A percentile compares a stretch with the other conserved stretches of the same genome.
These are phyloP conservation scores for Aureobasidium mangrovei DNA, from an alignment of 2,329 filamentous ascomycete species.

Conservation along the genomic window DNA sequence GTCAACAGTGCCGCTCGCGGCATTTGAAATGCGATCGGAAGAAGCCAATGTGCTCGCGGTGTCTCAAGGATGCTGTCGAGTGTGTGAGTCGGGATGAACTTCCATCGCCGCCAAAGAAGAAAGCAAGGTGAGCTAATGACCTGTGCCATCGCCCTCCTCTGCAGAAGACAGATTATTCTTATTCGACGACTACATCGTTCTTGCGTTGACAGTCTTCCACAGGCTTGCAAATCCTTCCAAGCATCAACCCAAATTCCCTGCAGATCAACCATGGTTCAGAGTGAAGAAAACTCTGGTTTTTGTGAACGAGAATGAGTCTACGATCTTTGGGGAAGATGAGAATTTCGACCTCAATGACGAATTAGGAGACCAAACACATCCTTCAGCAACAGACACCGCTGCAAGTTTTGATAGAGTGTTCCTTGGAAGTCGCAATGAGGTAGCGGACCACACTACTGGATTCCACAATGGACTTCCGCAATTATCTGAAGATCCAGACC, in stretches of 20 bases:
- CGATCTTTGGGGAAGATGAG: background rate
- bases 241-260: slow-evolving; percentile 1
- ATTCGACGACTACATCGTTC: background rate
- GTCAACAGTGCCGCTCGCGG: background rate
- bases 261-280: background rate
- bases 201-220: background rate
- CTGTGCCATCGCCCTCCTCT: background rate
- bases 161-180: background rate
- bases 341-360: background rate
- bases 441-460: too few species aligned
- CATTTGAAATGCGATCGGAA: slow-evolving; percentile 7
- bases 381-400: background rate
- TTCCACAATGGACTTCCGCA: too few species aligned
- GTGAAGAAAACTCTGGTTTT: background rate
- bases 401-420: background rate
- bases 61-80: slow-evolving; percentile 1
- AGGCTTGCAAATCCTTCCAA: background rate
- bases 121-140: slow-evolving; percentile 3
- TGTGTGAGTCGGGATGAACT: background rate
- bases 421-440: background rate
- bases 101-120: background rate
- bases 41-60: slow-evolving; percentile 1
- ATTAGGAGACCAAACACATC: background rate
- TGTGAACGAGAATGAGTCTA: background rate
- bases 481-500: background rate